Evolutionary conservation across 2,329 filamentous ascomycete genomes (phyloP), one percentile per base, ranked within the genome.

Genomic region (Gremmenia infestans): DNA sequence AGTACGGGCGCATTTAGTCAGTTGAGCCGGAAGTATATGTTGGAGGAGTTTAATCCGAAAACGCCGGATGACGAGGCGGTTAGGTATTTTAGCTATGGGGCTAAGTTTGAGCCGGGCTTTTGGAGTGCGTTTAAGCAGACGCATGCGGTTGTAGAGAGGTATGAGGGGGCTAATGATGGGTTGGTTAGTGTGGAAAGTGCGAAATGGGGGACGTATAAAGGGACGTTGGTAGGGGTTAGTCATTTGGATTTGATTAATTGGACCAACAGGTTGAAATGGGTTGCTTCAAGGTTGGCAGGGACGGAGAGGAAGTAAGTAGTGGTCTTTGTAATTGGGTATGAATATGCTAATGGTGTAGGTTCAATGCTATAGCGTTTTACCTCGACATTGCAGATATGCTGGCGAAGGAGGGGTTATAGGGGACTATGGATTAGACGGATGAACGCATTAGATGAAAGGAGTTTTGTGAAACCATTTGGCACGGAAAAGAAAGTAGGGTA

Each of bases 191-290:
- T 87, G 11, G 71, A 74, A 50, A 86, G 83, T 64, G 79, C 81
- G 47, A 73, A 74, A 56, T 87, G 83, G 82, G 84, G 84, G 6
- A 74, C 74, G 9, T 87, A 87, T 67, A 80, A 83, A 65, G 84
- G 84, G 4, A 87, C 84, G 1, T 67, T 87, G 55, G 70, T 84
- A 4, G 78, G 75, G 1, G 82, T 86, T 6, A 85, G 78, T 63
- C 84, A 87, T 65, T 70, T 87, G 25, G 83, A 86, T 63, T 68
- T 87, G 52, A 87, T 87, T 61, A 87, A 87, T 69, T 87, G 84
- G 84, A 82, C 79, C 36, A 87, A 87, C 60, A 72, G 80, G 57
- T 59, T 86, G 37, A 73, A 75, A 50, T 86, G 79, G 76, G 76
- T 76, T 42, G 64, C 81, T 43, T 72, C 86, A 76, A 74, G 71